Percentiles rank a stretch among this genome's conserved stretches.
Evolutionary conservation across 1,139 yeast species (phyloP).

Genomic region (Saccharomyces hybrid): DNA sequence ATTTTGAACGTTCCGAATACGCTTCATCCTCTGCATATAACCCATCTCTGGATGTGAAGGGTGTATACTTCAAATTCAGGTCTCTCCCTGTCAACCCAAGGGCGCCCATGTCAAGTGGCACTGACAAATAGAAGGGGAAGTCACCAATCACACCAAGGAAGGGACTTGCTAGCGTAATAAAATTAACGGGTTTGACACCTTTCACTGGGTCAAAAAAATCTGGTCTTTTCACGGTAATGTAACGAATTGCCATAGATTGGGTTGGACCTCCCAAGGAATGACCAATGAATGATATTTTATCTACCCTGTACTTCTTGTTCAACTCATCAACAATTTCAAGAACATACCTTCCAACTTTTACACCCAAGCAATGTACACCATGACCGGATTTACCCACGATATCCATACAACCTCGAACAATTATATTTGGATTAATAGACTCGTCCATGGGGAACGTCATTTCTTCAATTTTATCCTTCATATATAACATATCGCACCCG

Average conservation of each 20-base stretch:
- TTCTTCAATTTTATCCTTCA: slow-evolving; percentile 50
- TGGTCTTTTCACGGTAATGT: slow-evolving; percentile 43
- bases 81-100: slow-evolving; percentile 62
- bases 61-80: slow-evolving; percentile 40
- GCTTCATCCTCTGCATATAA: slow-evolving; percentile 9
- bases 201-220: slow-evolving; percentile 40
- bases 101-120: slow-evolving; percentile 55
- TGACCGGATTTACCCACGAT: slow-evolving; percentile 57
- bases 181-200: slow-evolving; percentile 45
- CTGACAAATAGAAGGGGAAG: slow-evolving; percentile 48
- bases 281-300: slow-evolving; percentile 52
- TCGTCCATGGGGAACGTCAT: slow-evolving; percentile 19
- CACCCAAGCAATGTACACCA: slow-evolving; percentile 55
- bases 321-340: slow-evolving; percentile 39
- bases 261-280: slow-evolving; percentile 64
- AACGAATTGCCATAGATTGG: slow-evolving; percentile 56
- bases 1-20: slow-evolving; percentile 28
- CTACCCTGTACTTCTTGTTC: slow-evolving; percentile 35
- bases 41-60: slow-evolving; percentile 22
- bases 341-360: slow-evolving; percentile 51
- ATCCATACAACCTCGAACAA: slow-evolving; percentile 52
- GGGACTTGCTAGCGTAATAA: slow-evolving; percentile 55
- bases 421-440: slow-evolving; percentile 36
- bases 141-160: slow-evolving; percentile 56
- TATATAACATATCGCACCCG: slow-evolving; percentile 54